Evolutionary conservation across 768 basidiomycete genomes (phyloP).

Genomic region (Trametes elegans): DNA sequence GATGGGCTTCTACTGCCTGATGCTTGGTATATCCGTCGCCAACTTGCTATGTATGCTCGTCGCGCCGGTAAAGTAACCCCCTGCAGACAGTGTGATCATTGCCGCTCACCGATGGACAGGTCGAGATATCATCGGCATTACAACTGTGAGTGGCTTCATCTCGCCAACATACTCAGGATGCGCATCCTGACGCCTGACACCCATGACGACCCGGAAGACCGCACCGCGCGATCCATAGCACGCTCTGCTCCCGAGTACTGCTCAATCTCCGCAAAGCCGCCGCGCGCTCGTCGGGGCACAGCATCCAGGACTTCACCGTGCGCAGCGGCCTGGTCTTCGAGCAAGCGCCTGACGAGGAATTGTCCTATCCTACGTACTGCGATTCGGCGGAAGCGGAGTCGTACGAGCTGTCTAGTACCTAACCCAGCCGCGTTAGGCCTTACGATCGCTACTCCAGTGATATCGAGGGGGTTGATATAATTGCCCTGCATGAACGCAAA

Average conservation of each 20-base stretch:
- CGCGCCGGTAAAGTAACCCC: neutral
- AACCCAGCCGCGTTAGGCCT: too few relatives aligned
- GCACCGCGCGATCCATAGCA: slow-evolving; percentile 9
- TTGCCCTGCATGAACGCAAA: too few relatives aligned
- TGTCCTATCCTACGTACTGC: too few relatives aligned
- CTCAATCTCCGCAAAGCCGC: slow-evolving; percentile 12
- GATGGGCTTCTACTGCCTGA: neutral
- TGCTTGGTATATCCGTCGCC: slow-evolving; percentile 1
- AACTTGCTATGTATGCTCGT: slow-evolving; percentile 9
- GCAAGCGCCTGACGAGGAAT: too few relatives aligned
- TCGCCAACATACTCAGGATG: too few relatives aligned
- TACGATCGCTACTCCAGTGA: too few relatives aligned
- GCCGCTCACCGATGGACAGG: neutral
- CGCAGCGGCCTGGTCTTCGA: neutral
- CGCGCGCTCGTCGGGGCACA: neutral
- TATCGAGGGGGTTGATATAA: too few relatives aligned
- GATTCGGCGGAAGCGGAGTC: too few relatives aligned
- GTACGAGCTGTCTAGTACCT: too few relatives aligned
- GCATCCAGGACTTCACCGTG: neutral
- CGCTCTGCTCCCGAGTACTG: slow-evolving; percentile 13
- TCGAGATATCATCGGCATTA: neutral
- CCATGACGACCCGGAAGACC: neutral
- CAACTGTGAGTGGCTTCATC: neutral
- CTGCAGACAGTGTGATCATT: neutral
- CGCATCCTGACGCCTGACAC: neutral